A percentile compares a stretch with the other conserved stretches of the same genome.
Evolutionary conservation across 2,329 filamentous ascomycete genomes (phyloP).

Genomic region (Fusarium subglutinans): DNA sequence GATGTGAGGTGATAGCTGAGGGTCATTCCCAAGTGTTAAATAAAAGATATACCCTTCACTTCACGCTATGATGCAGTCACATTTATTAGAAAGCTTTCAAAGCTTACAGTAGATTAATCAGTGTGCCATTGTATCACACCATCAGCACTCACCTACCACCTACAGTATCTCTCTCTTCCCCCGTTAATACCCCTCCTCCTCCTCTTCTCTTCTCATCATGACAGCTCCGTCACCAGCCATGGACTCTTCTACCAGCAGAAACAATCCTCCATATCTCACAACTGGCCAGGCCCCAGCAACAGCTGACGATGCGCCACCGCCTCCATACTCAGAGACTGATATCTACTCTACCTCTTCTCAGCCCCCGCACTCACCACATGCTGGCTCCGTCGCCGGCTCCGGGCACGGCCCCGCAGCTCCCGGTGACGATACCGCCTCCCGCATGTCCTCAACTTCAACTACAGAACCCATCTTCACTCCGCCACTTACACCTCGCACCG

Average conservation of each 20-base stretch:
- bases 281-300: conserved; percentile 4
- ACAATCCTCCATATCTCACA: conserved; percentile 9
- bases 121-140: neutral
- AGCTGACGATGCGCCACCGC: conserved; percentile 56
- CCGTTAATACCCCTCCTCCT: neutral
- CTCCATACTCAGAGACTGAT: conserved; percentile 68
- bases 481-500: conserved; percentile 57
- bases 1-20: neutral
- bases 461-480: conserved; percentile 62
- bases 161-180: neutral
- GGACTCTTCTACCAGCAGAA: conserved; percentile 15
- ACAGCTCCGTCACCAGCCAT: conserved; percentile 26
- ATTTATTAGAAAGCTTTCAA: neutral
- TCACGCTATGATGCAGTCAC: neutral
- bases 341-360: conserved; percentile 57
- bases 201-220: conserved; percentile 20
- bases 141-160: neutral
- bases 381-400: conserved; percentile 35
- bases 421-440: conserved; percentile 51
- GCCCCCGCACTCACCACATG: conserved; percentile 38
- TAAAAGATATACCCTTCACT: conserved; percentile 8
- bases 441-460: conserved; percentile 53
- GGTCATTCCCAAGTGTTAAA: conserved; percentile 1
- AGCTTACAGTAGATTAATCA: neutral
- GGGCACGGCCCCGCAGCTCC: conserved; percentile 38